Conservation (phyloP, 2,329 filamentous ascomycete genomes). For the Colletotrichum karsti region DNA sequence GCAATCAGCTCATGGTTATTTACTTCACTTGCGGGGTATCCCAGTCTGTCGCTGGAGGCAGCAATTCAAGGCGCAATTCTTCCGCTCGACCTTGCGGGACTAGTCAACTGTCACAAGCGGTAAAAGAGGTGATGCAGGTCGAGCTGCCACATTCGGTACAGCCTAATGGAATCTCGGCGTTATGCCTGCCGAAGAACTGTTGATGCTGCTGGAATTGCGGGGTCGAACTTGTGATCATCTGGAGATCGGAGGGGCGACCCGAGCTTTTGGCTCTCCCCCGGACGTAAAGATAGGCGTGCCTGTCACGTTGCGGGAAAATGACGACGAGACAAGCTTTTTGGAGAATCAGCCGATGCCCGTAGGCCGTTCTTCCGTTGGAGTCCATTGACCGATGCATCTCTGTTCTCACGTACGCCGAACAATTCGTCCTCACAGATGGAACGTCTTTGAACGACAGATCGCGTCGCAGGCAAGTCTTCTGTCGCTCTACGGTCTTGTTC, state of each 20-base stretch:
- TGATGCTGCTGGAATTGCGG: neutral
- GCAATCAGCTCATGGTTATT: slow-evolving; percentile 9
- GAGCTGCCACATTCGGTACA: neutral
- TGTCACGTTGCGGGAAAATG: neutral
- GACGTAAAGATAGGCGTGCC: slow-evolving; percentile 7
- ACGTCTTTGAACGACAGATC: no score
- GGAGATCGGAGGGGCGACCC: slow-evolving; percentile 15
- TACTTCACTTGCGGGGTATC: slow-evolving; percentile 7
- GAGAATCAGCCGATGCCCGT: neutral
- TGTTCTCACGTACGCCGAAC: no score
- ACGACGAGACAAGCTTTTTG: neutral
- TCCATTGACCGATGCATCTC: neutral
- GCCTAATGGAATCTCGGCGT: neutral
- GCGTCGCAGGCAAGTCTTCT: no score
- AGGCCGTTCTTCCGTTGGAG: neutral
- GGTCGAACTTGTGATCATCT: slow-evolving; percentile 11
- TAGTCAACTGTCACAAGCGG: neutral
- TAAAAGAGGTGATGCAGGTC: neutral
- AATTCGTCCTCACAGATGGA: no score
- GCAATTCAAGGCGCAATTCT: neutral
- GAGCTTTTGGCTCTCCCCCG: neutral
- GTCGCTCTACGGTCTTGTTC: no score
- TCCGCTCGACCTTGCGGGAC: neutral
- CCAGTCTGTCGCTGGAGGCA: neutral
- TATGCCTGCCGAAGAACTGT: slow-evolving; percentile 9